A percentile compares a stretch with the other conserved stretches of the same genome.
phyloP scores from a whole-genome alignment of 345 rosid genomes.

The Acer negundo region DNA sequence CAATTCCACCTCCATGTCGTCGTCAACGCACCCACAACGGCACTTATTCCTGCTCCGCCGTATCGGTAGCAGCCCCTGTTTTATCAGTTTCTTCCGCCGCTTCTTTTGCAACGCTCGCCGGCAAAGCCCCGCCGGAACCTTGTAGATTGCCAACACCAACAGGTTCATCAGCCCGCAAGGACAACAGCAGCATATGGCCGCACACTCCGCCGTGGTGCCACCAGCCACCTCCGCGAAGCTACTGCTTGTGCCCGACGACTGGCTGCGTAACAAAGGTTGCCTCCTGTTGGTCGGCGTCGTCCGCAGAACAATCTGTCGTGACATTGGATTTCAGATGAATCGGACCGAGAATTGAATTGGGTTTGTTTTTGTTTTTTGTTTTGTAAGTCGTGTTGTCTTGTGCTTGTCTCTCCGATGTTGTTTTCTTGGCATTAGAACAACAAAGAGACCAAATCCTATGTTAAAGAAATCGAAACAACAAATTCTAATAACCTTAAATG shows the following conservation, averaged over 20 bases:
- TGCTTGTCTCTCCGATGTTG: not conserved
- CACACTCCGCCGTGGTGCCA: constrained; percentile 68
- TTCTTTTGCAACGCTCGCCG: constrained; percentile 41
- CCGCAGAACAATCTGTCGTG: not conserved
- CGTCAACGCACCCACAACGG: constrained; percentile 35
- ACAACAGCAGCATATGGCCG: constrained; percentile 76
- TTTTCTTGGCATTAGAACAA: constrained; percentile 7
- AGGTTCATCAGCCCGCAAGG: constrained; percentile 60
- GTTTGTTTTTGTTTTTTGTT: not conserved
- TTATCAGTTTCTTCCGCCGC: constrained; percentile 35
- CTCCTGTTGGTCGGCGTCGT: not conserved
- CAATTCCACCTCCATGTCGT: constrained; percentile 36
- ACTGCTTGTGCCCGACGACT: constrained; percentile 7
- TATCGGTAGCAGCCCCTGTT: constrained; percentile 38
- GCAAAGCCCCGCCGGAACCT: constrained; percentile 60
- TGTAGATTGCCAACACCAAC: constrained; percentile 53
- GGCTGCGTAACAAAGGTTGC: constrained; percentile 24
- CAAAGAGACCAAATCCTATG: not conserved
- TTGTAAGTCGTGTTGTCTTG: not conserved
- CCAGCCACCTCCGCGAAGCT: constrained; percentile 53
- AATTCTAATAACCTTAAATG: not conserved
- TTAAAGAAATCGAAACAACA: not conserved
- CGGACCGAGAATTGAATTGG: not conserved
- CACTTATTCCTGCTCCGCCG: constrained; percentile 4
- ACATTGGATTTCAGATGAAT: constrained; percentile 6